Conservation (phyloP, 2,329 filamentous ascomycete species). For the Rhytidhysteron rufulum region DNA sequence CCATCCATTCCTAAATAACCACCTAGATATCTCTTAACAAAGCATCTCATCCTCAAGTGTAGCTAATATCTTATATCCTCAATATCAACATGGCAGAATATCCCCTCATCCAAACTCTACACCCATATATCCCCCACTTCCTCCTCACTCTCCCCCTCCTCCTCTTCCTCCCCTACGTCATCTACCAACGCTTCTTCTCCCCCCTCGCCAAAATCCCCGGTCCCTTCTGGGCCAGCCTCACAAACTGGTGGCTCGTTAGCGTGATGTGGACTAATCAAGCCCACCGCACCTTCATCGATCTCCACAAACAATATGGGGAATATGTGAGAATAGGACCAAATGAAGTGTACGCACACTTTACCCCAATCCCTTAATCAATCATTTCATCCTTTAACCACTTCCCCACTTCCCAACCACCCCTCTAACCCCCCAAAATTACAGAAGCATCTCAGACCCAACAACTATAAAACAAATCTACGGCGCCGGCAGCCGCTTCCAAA, state of each 20-base stretch:
- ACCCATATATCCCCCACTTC: neutral
- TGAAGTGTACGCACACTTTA: conserved; percentile 4
- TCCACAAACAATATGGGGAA: conserved; percentile 16
- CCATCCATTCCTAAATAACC: too few species aligned
- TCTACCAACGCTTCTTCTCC: conserved; percentile 13
- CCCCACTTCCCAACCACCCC: too few species aligned
- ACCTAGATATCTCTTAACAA: too few species aligned
- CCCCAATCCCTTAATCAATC: too few species aligned
- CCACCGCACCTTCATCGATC: conserved; percentile 2
- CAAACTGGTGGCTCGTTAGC: conserved; percentile 10
- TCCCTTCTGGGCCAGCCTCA: conserved; percentile 22
- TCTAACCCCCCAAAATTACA: too few species aligned
- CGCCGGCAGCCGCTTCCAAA: conserved; percentile 40
- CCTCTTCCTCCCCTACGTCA: conserved; percentile 5
- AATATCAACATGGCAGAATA: neutral
- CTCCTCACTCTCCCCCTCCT: conserved; percentile 1
- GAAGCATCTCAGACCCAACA: conserved; percentile 12
- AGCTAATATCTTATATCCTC: neutral
- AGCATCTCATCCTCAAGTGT: too few species aligned
- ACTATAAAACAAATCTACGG: conserved; percentile 22
- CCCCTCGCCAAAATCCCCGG: conserved; percentile 23
- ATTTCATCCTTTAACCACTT: too few species aligned
- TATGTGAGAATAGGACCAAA: conserved; percentile 6
- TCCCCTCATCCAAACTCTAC: neutral
- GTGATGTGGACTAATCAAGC: neutral